Conservation (phyloP, 2,329 filamentous ascomycete species). For the Trichoderma breve region DNA sequence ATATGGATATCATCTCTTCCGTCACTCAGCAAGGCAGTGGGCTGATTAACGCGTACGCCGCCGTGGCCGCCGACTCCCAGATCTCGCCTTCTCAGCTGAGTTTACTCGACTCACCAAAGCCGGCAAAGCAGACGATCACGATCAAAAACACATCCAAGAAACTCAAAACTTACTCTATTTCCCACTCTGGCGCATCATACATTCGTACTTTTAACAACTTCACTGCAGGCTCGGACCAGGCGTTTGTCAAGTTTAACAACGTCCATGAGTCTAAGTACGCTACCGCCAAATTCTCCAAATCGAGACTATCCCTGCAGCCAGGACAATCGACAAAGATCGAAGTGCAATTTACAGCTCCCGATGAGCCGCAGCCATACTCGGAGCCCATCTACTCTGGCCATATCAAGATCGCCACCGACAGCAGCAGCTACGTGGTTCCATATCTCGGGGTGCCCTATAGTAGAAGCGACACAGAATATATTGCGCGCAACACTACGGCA, state of each 20-base stretch:
- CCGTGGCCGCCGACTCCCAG: background rate
- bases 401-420: background rate
- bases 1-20: background rate
- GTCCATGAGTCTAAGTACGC: background rate
- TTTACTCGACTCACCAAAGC: background rate
- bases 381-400: background rate
- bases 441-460: background rate
- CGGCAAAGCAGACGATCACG: background rate
- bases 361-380: background rate
- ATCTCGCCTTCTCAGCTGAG: background rate
- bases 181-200: background rate
- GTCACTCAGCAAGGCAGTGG: background rate
- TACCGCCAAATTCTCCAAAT: background rate
- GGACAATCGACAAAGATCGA: background rate
- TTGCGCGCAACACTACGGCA: background rate
- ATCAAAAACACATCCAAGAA: background rate
- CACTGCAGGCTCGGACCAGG: background rate
- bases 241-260: background rate
- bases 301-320: background rate
- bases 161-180: background rate
- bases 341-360: background rate
- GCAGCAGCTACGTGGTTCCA: background rate
- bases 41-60: background rate
- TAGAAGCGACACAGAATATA: background rate
- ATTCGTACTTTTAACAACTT: background rate